A percentile compares a stretch with the other conserved stretches of the same genome.
Evolutionary conservation across 2,329 filamentous ascomycete species (phyloP).

Genomic region (Diplodia scrobiculata): DNA sequence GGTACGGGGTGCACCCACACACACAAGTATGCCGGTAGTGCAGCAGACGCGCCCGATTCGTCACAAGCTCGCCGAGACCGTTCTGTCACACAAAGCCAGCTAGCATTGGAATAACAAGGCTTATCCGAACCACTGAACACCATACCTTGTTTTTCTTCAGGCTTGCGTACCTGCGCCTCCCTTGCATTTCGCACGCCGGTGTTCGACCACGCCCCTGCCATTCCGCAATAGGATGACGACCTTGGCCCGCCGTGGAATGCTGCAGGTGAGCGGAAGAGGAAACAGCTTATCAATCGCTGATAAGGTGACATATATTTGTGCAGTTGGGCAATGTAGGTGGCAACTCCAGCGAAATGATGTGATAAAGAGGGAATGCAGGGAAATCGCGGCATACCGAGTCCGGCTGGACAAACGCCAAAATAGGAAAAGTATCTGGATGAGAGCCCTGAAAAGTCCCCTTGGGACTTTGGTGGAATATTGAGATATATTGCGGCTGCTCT

Average conservation of each 20-base stretch:
- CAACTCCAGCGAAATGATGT: not conserved
- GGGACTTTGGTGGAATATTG: not conserved
- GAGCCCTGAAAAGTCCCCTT: too few species aligned
- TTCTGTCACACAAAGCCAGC: not conserved
- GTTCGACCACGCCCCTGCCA: not conserved
- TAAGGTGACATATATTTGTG: too few species aligned
- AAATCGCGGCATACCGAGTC: not conserved
- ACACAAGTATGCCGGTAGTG: too few species aligned
- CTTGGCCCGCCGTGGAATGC: constrained; percentile 1
- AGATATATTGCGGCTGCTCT: constrained; percentile 2
- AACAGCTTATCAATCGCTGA: not conserved
- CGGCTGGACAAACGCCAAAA: not conserved
- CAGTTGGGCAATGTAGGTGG: not conserved
- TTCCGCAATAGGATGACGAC: not conserved
- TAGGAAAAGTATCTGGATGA: not conserved
- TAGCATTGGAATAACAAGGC: not conserved
- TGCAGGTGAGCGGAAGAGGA: not conserved
- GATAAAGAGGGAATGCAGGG: not conserved
- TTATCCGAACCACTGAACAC: not conserved
- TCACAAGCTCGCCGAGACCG: not conserved
- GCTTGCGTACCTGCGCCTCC: not conserved
- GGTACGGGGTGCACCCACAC: too few species aligned
- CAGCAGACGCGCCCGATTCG: not conserved
- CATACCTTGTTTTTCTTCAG: not conserved
- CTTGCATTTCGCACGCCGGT: not conserved